These are phyloP conservation scores for Aspergillus baeticus DNA, from an alignment of 495 filamentous ascomycete species.

Conservation along the genomic window DNA sequence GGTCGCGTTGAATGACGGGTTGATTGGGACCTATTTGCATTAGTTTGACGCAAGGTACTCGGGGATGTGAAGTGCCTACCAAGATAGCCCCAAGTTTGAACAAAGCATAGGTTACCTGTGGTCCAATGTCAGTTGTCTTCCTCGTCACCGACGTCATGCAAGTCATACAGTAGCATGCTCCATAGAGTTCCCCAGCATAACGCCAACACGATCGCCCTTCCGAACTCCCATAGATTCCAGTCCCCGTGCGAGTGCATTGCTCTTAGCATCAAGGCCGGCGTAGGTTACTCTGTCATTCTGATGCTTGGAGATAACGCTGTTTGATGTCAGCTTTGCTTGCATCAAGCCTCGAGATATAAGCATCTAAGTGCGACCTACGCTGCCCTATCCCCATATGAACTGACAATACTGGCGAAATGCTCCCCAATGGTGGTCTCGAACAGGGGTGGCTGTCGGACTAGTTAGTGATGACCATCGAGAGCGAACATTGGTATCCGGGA, in stretches of 20 bases:
- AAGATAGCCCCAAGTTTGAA: slow-evolving; percentile 92
- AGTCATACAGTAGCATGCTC: slow-evolving; percentile 74
- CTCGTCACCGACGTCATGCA: background rate
- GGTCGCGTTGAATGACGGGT: slow-evolving; percentile 80
- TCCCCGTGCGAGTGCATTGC: slow-evolving; percentile 74
- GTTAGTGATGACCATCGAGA: background rate
- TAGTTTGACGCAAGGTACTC: background rate
- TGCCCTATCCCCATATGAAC: slow-evolving; percentile 67
- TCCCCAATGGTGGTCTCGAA: slow-evolving; percentile 74
- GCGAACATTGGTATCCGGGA: background rate
- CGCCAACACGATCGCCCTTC: slow-evolving; percentile 83
- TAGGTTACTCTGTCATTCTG: slow-evolving; percentile 69
- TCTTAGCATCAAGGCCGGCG: slow-evolving; percentile 66
- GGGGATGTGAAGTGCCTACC: slow-evolving; percentile 39
- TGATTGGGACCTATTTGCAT: slow-evolving; percentile 68
- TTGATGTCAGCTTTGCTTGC: background rate
- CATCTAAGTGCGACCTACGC: slow-evolving; percentile 53
- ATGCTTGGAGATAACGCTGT: slow-evolving; percentile 64
- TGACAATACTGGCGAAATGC: slow-evolving; percentile 74
- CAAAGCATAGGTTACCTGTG: slow-evolving; percentile 73
- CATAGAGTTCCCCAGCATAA: slow-evolving; percentile 80
- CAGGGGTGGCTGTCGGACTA: slow-evolving; percentile 62
- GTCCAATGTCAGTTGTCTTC: background rate
- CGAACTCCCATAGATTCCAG: slow-evolving; percentile 70
- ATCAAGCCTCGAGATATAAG: no score